Percentiles rank a stretch among this genome's conserved stretches.
These are phyloP conservation scores for Andalucia godoyi DNA, from an alignment of 78 protist species.

Conservation along the genomic window DNA sequence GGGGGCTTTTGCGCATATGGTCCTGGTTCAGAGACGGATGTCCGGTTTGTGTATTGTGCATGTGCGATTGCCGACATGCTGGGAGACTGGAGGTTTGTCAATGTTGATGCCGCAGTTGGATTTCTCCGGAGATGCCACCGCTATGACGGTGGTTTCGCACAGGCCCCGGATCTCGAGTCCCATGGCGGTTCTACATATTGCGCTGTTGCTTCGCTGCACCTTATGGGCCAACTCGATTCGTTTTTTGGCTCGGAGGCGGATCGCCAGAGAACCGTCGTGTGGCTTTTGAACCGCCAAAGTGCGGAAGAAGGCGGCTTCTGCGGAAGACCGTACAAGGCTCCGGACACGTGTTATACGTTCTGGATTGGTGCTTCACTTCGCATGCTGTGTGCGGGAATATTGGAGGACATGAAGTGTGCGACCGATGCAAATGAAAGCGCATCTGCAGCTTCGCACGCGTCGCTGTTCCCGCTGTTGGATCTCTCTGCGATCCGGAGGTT, in stretches of 20 bases:
- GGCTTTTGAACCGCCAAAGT: background rate
- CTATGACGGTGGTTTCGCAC: slow-evolving; percentile 16
- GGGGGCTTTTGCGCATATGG: slow-evolving; percentile 4
- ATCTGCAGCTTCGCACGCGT: too few species aligned
- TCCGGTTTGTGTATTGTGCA: slow-evolving; percentile 14
- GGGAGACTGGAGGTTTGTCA: background rate
- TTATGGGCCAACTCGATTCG: background rate
- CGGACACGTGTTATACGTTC: slow-evolving; percentile 21
- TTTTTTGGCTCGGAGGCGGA: too few species aligned
- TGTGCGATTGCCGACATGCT: background rate
- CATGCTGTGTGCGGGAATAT: too few species aligned
- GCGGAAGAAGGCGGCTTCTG: slow-evolving; percentile 1
- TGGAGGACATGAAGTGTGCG: too few species aligned
- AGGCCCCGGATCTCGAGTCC: background rate
- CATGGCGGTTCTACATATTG: slow-evolving; percentile 19
- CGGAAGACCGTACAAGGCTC: slow-evolving; percentile 17
- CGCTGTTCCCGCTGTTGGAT: too few species aligned
- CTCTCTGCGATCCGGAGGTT: too few species aligned
- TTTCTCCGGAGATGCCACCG: background rate
- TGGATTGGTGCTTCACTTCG: slow-evolving; percentile 31
- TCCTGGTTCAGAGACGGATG: slow-evolving; percentile 5
- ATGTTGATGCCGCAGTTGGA: slow-evolving; percentile 3
- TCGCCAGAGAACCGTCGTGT: background rate
- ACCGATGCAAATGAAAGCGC: too few species aligned
- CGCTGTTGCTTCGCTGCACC: background rate